Evolutionary conservation across 495 filamentous ascomycete genomes (phyloP).

Genomic region (Penicillium verhagenii): DNA sequence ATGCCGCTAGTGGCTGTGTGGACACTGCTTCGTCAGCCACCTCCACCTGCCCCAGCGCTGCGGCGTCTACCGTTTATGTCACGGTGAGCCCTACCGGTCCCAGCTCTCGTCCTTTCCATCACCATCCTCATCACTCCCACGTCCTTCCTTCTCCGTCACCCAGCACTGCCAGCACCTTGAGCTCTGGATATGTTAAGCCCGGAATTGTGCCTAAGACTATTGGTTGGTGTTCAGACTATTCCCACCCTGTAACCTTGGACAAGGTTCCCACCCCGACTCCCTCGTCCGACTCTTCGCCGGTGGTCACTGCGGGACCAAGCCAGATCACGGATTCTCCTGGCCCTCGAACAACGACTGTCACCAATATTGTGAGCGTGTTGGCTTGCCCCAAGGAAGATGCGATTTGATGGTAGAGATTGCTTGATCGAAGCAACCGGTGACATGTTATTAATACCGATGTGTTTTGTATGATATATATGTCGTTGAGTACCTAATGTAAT

Average conservation of each 20-base stretch:
- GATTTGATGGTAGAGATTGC: background rate
- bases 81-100: constrained; percentile 24
- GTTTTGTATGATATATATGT: background rate
- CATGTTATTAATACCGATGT: background rate
- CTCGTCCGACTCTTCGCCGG: background rate
- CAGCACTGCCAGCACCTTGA: constrained; percentile 7
- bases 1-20: background rate
- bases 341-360: constrained; percentile 3
- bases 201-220: constrained; percentile 29
- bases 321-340: background rate
- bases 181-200: constrained; percentile 17
- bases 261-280: constrained; percentile 15
- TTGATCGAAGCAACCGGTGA: background rate
- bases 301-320: background rate
- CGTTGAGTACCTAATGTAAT: background rate
- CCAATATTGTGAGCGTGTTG: constrained; percentile 1
- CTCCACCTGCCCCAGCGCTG: constrained; percentile 12
- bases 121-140: constrained; percentile 6
- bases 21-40: constrained; percentile 1
- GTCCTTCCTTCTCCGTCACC: constrained; percentile 4
- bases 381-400: background rate
- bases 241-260: constrained; percentile 26
- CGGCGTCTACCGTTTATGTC: constrained; percentile 22
- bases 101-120: constrained; percentile 11
- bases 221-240: constrained; percentile 29